phyloP scores from a whole-genome alignment of 2,329 filamentous ascomycete genomes.

The Fusarium fracticaudum region DNA sequence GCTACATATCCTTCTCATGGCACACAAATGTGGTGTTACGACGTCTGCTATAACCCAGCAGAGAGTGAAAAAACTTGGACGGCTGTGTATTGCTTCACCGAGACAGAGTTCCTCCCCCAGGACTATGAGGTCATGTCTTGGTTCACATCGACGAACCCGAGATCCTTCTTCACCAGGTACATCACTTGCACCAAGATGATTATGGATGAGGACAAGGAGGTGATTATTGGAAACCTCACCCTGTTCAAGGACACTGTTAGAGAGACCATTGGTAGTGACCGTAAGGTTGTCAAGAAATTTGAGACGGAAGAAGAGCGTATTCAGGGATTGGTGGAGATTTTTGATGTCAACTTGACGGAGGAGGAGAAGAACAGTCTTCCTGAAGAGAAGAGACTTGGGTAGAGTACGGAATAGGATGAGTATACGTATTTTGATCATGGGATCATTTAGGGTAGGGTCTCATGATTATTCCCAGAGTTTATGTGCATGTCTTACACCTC shows the following conservation, averaged over 20 bases:
- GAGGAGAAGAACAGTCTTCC: not conserved
- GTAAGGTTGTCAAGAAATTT: not conserved
- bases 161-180: not conserved
- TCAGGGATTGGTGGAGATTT: not conserved
- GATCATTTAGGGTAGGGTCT: too few species aligned
- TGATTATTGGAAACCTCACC: not conserved
- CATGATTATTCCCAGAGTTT: too few species aligned
- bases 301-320: not conserved
- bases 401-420: not conserved
- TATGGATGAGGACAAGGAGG: not conserved
- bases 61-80: not conserved
- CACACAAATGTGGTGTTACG: not conserved
- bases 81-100: not conserved
- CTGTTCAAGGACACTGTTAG: not conserved
- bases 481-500: too few species aligned
- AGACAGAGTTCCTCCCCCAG: not conserved
- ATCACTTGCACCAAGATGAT: not conserved
- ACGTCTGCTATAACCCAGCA: not conserved
- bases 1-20: not conserved
- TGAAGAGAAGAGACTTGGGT: not conserved
- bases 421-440: too few species aligned
- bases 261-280: not conserved
- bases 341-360: not conserved
- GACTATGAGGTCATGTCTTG: conserved; percentile 3
- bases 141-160: not conserved